phyloP scores from a whole-genome alignment of 2,329 filamentous ascomycete genomes.

The Alternaria sp. region DNA sequence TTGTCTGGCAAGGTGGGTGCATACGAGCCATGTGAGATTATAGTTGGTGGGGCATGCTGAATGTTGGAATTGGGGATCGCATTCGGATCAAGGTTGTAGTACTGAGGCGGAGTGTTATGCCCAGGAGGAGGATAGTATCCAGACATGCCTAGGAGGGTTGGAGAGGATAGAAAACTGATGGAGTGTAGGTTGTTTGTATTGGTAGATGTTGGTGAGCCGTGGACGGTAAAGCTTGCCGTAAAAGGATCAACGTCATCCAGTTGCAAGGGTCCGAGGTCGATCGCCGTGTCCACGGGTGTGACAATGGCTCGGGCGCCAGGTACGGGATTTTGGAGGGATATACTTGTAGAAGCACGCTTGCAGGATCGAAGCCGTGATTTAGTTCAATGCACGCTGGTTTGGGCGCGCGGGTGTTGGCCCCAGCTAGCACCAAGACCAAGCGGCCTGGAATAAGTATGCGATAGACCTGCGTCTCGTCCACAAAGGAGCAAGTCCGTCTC shows the following conservation, averaged over 20 bases:
- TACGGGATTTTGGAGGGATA: slow-evolving; percentile 32
- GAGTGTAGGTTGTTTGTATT: slow-evolving; percentile 26
- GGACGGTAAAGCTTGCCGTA: slow-evolving; percentile 36
- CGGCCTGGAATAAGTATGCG: slow-evolving; percentile 40
- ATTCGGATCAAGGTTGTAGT: slow-evolving; percentile 47
- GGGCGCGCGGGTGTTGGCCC: slow-evolving; percentile 43
- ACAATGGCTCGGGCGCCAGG: slow-evolving; percentile 41
- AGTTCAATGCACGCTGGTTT: slow-evolving; percentile 38
- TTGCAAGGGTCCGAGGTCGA: slow-evolving; percentile 47
- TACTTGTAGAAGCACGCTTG: slow-evolving; percentile 27
- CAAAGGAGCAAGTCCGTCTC: slow-evolving; percentile 34
- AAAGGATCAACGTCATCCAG: slow-evolving; percentile 52
- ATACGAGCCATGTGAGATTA: slow-evolving; percentile 42
- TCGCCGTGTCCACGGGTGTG: slow-evolving; percentile 39
- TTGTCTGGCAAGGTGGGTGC: slow-evolving; percentile 41
- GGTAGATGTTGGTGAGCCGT: slow-evolving; percentile 29
- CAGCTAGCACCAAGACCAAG: slow-evolving; percentile 47
- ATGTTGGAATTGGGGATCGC: slow-evolving; percentile 32
- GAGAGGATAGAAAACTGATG: slow-evolving; percentile 27
- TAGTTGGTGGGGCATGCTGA: slow-evolving; percentile 38
- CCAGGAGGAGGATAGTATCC: slow-evolving; percentile 48
- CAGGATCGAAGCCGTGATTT: slow-evolving; percentile 29
- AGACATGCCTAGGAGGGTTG: slow-evolving; percentile 44
- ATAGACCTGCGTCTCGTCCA: slow-evolving; percentile 35
- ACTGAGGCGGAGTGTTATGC: slow-evolving; percentile 46